phyloP scores from a whole-genome alignment of 768 basidiomycete genomes.

The Mycena amicta region DNA sequence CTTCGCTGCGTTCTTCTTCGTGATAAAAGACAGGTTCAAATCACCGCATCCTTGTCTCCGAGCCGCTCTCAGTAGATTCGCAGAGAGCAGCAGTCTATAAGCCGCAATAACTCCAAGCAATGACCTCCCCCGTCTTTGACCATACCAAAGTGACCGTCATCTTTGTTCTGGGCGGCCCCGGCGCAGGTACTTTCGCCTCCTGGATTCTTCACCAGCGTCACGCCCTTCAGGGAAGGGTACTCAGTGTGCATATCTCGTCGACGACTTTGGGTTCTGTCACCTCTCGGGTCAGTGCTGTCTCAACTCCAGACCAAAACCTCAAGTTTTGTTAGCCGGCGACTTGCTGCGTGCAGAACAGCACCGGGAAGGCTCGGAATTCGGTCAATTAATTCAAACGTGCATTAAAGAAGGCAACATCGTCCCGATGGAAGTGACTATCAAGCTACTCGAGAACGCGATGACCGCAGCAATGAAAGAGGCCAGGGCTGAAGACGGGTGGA shows the following conservation, averaged over 20 bases:
- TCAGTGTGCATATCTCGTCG: conserved; percentile 83
- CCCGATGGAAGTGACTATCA: conserved; percentile 95
- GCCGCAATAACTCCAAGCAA: conserved; percentile 54
- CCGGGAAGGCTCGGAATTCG: conserved; percentile 81
- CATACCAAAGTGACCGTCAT: conserved; percentile 78
- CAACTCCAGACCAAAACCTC: conserved; percentile 8
- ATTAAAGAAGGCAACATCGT: conserved; percentile 94
- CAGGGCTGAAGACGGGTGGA: conserved; percentile 59
- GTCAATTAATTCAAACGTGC: conserved; percentile 81
- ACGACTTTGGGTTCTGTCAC: conserved; percentile 87
- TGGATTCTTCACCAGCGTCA: neutral
- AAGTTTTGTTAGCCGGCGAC: conserved; percentile 76
- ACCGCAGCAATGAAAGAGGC: conserved; percentile 50
- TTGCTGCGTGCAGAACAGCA: conserved; percentile 93
- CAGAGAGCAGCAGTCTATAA: conserved; percentile 47
- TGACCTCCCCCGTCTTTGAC: conserved; percentile 60
- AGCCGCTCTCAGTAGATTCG: too few relatives aligned
- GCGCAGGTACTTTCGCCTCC: conserved; percentile 63
- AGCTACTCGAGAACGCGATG: conserved; percentile 95
- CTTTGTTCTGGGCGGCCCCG: conserved; percentile 96
- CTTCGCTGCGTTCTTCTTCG: conserved; percentile 56
- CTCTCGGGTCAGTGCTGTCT: conserved; percentile 70
- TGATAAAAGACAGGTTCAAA: conserved; percentile 57
- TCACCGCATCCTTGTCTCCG: too few relatives aligned
- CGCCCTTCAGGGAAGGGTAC: conserved; percentile 86